Evolutionary conservation across 2,329 filamentous ascomycete genomes (phyloP), one percentile per base, ranked within the genome.

Genomic region (Scopulariopsis brevicaulis): DNA sequence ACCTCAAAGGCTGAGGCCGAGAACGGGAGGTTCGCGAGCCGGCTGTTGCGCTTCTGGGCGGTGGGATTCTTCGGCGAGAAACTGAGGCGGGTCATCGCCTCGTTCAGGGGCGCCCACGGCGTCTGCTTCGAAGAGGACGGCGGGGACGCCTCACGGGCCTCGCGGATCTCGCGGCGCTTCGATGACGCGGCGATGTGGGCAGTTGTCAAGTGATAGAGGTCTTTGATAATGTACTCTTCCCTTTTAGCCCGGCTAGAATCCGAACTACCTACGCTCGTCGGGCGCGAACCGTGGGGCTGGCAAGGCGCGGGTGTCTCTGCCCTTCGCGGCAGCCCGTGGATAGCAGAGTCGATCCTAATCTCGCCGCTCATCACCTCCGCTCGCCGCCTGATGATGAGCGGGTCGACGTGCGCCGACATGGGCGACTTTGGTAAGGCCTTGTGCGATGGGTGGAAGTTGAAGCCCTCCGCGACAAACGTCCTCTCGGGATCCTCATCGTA

Each of bases 171-270:
- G n/a, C 43, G 43, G 55, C 28, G n/a, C n/a, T 52, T 51, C 7
- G 60, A 40, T 12, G 61, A 61, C 15, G 58, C 58, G 8, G 65
- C 65, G 7, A 65, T 60, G 28, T 64, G 60, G 15, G 62, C 62
- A 4, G 63, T 60, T n/a, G 64, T 61, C 11, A 60, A 59, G 51
- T 66, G 65, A 54, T 67, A 67, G 12, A 67, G 61, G 48, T 65
- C 64, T 34, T 63, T 60, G 24, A 56, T 35, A 28, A 37, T 28
- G n/a, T 56, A 56, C n/a, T 56, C 55, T 32, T 56, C 43, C 20
- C 28, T 51, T n/a, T 46, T 34, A n/a, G 12, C 46, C 24, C 12
- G 18, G 7, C n/a, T 32, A 6, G 37, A n/a, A 18, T 46, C 14
- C 12, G 40, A 15, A 11, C 43, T 2, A 22, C 43, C 22, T 48